phyloP scores from a whole-genome alignment of 345 rosid genomes.

The Physaria fendleri region DNA sequence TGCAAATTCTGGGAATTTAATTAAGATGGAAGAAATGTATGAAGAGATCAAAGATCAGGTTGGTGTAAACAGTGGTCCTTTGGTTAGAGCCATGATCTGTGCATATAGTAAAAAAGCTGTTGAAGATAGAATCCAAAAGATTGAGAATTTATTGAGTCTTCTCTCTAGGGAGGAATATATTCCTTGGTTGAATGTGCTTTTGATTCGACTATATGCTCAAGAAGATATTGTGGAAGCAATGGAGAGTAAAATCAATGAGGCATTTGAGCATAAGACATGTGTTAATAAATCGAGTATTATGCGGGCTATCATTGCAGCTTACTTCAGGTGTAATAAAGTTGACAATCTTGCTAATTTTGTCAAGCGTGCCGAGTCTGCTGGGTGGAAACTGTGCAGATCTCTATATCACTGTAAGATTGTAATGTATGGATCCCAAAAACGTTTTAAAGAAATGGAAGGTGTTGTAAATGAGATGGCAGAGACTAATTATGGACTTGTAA shows the following conservation, averaged over 20 bases:
- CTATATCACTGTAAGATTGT: conserved; percentile 69
- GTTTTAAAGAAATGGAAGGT: conserved; percentile 67
- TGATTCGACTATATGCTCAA: conserved; percentile 69
- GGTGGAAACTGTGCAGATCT: conserved; percentile 69
- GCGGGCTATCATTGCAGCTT: conserved; percentile 45
- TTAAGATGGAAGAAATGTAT: conserved; percentile 62
- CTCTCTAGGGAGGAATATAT: conserved; percentile 55
- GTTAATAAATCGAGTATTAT: conserved; percentile 38
- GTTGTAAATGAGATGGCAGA: conserved; percentile 66
- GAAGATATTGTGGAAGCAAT: conserved; percentile 55
- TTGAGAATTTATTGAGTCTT: conserved; percentile 43
- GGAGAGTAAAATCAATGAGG: conserved; percentile 65
- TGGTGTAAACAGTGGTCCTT: conserved; percentile 25
- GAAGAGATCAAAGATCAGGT: conserved; percentile 45
- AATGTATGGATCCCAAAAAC: conserved; percentile 56
- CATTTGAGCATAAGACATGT: conserved; percentile 55
- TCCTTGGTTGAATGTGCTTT: conserved; percentile 79
- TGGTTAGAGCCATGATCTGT: conserved; percentile 74
- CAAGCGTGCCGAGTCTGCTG: conserved; percentile 64
- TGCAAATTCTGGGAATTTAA: conserved; percentile 64
- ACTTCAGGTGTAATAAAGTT: conserved; percentile 56
- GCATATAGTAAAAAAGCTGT: conserved; percentile 67
- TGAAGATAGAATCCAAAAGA: conserved; percentile 44
- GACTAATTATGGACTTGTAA: conserved; percentile 33
- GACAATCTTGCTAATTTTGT: conserved; percentile 56